Base-by-base conservation (phyloP, 352 stramenopile species). In the Saprolegnia diclina region DNA sequence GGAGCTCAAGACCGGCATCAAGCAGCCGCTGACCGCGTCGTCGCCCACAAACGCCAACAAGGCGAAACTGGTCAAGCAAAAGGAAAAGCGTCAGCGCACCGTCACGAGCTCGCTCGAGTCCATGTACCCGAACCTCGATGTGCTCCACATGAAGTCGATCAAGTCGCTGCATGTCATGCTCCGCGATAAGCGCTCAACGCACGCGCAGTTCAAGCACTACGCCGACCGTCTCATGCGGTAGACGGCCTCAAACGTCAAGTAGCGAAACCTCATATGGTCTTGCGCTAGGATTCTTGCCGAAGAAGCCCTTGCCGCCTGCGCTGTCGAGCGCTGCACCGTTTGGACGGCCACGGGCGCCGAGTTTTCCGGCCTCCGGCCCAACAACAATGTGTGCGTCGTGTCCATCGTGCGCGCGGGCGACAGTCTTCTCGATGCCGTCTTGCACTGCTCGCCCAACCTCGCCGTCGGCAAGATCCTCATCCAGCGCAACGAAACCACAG, bases 401-500 rank as follows among this genome's bases (percentile, higher is more conserved):
- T 98, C 92, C 22, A 98, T 98, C 71, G 91, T 98, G 70, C 85
- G 95, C 26, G 90, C 91, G 3, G 95, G 95, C 24, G 87, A 95
- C 72, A 79, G 90, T 55, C 74, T 98, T 24, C 75, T 98, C 29
- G 91, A 98, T 70, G 85, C 83, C 11, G 91, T 98, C 38, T 82
- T 97, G 52, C 77, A 87, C 44, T 87, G 94, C 75, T 82, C 90
- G 44, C 92, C 93, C 21, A 85, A 72, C 38, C 74, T 94, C 21
- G 79, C 79, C n/a, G 94, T 98, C 29, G 80, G 92, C n/a, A 98
- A 99, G 76, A 98, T 99, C 69, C 73, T 98, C 62, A 98, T 99
- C 76, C 96, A 99, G 79, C 81, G 96, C 44, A 90, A 98, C 72
- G 96, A 99, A 81, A 77, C 67, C 64, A 93, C 84, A 24, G 74